Percentiles rank a stretch among this genome's conserved stretches.
phyloP scores from a whole-genome alignment of 345 rosid genomes.

The Jatropha curcas region DNA sequence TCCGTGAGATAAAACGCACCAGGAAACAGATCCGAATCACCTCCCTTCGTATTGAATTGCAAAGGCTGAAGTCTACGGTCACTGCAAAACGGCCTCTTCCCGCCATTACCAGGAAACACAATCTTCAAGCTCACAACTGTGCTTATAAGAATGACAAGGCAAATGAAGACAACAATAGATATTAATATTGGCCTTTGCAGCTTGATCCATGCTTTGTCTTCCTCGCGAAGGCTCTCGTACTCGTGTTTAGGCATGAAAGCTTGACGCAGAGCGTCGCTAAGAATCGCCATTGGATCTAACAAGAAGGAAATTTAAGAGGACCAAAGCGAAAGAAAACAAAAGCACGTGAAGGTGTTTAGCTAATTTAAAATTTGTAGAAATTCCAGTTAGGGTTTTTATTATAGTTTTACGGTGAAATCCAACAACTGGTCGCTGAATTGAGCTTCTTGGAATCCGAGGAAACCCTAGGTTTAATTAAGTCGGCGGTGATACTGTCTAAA shows the following conservation, averaged over 20 bases:
- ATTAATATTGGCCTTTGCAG: constrained; percentile 57
- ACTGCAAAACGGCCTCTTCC: constrained; percentile 73
- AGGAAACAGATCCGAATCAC: constrained; percentile 56
- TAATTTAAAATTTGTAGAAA: neutral
- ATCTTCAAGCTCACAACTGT: constrained; percentile 71
- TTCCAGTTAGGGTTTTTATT: constrained; percentile 14
- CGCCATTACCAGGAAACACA: constrained; percentile 60
- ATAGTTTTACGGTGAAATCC: neutral
- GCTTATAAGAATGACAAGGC: constrained; percentile 48
- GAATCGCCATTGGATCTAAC: constrained; percentile 55
- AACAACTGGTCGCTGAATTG: neutral
- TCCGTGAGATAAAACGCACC: constrained; percentile 88
- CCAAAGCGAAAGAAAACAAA: constrained; percentile 11
- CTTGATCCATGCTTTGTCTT: constrained; percentile 77
- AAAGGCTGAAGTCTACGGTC: constrained; percentile 56
- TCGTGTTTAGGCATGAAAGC: constrained; percentile 91
- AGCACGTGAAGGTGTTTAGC: neutral
- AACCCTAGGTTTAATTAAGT: neutral
- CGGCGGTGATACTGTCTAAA: neutral
- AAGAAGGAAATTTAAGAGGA: neutral
- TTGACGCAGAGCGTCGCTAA: constrained; percentile 82
- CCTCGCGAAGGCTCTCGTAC: constrained; percentile 79
- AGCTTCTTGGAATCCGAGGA: neutral
- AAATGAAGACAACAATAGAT: constrained; percentile 32
- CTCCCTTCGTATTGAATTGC: constrained; percentile 48